phyloP scores from a whole-genome alignment of 768 basidiomycete genomes.

The Cyathus striatus region DNA sequence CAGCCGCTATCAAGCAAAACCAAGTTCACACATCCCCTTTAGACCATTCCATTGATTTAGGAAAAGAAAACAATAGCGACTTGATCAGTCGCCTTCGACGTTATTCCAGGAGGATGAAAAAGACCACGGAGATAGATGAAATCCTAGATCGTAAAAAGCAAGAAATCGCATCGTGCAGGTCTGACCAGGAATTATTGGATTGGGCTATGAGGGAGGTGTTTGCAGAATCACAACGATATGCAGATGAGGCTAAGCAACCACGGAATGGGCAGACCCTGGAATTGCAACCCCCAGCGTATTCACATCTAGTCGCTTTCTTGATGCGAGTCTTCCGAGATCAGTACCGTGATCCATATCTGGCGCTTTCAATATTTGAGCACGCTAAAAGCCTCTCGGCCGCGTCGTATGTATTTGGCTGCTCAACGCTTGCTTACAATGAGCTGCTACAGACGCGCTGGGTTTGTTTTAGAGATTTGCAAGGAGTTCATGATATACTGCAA shows the following conservation, averaged over 20 bases:
- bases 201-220: constrained; percentile 76
- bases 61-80: constrained; percentile 33
- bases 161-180: constrained; percentile 63
- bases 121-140: constrained; percentile 47
- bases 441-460: constrained; percentile 82
- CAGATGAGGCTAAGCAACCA: constrained; percentile 37
- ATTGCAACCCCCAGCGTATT: constrained; percentile 63
- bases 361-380: constrained; percentile 78
- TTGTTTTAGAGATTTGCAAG: constrained; percentile 75
- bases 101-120: constrained; percentile 42
- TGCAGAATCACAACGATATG: constrained; percentile 45
- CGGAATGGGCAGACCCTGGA: constrained; percentile 16
- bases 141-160: constrained; percentile 67
- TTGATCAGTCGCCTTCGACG: constrained; percentile 52
- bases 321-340: constrained; percentile 77
- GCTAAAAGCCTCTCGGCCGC: constrained; percentile 69
- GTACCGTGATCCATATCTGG: constrained; percentile 74
- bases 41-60: constrained; percentile 9
- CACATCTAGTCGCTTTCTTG: constrained; percentile 69
- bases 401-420: constrained; percentile 88
- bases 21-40: constrained; percentile 10
- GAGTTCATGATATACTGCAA: constrained; percentile 64
- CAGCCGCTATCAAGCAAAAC: constrained; percentile 2
- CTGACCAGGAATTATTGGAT: constrained; percentile 64
- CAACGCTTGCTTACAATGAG: constrained; percentile 85